These are phyloP conservation scores for Hura crepitans DNA, from an alignment of 441 rosid genomes.

Conservation along the genomic window DNA sequence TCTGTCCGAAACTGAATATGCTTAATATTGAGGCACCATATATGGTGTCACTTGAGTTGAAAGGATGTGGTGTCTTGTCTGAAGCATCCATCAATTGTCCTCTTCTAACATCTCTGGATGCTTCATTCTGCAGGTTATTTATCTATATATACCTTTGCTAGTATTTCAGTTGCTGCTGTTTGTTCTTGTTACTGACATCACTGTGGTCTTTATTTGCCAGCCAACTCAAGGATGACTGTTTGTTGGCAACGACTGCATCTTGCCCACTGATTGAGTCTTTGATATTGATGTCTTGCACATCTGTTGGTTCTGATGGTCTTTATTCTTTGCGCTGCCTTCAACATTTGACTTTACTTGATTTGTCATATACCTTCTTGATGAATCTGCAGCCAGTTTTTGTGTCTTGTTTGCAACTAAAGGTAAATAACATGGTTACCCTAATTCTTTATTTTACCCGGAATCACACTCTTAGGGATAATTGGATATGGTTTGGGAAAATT, in stretches of 20 bases:
- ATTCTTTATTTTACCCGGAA: neutral
- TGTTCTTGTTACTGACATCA: conserved; percentile 18
- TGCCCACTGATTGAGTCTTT: conserved; percentile 82
- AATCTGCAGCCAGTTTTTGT: conserved; percentile 78
- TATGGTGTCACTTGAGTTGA: conserved; percentile 86
- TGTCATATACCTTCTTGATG: conserved; percentile 84
- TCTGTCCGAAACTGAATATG: conserved; percentile 78
- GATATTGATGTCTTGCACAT: conserved; percentile 87
- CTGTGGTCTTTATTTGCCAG: conserved; percentile 42
- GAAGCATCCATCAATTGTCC: conserved; percentile 84
- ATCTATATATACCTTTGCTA: neutral
- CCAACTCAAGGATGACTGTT: conserved; percentile 82
- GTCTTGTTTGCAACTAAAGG: conserved; percentile 60
- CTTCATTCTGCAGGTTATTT: conserved; percentile 89
- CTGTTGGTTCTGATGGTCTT: conserved; percentile 79
- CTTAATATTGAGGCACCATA: conserved; percentile 72
- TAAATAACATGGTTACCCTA: conserved; percentile 1
- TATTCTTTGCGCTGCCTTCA: conserved; percentile 59
- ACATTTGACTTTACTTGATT: conserved; percentile 64
- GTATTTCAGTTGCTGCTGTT: conserved; percentile 17
- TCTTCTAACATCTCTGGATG: conserved; percentile 78
- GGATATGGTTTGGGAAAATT: neutral
- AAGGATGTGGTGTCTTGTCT: conserved; percentile 90
- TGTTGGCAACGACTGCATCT: conserved; percentile 71
- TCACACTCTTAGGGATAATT: neutral